phyloP scores from a whole-genome alignment of 163 green algal species.

The Trebouxiophyceae sp. region DNA sequence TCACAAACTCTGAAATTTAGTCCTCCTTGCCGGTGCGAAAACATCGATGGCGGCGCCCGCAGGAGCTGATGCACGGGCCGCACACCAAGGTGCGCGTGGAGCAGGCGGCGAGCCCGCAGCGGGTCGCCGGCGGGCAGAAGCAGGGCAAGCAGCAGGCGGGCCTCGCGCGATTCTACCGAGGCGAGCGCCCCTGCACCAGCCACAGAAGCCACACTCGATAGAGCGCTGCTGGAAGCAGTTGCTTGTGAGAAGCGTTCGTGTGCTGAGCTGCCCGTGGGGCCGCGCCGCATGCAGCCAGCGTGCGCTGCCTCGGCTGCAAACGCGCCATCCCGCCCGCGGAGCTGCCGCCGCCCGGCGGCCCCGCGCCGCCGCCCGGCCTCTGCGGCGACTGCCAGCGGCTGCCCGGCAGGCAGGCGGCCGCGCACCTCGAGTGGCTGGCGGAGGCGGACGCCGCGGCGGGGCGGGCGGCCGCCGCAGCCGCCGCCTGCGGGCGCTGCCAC shows the following conservation, averaged over 20 bases:
- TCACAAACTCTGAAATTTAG: no score
- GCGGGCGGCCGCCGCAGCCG: background rate
- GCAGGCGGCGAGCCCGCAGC: conserved; percentile 1
- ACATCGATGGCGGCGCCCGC: conserved; percentile 1
- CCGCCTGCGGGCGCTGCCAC: conserved; percentile 45
- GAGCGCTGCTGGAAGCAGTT: background rate
- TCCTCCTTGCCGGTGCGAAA: background rate
- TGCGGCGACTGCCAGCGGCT: conserved; percentile 19
- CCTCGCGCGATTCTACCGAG: conserved; percentile 31
- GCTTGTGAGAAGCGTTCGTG: background rate
- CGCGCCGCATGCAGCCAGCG: conserved; percentile 5
- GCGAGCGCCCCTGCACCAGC: background rate
- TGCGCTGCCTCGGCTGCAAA: conserved; percentile 55
- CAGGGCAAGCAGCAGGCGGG: conserved; percentile 17
- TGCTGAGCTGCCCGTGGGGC: background rate
- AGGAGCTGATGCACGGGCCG: conserved; percentile 39
- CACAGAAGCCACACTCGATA: background rate
- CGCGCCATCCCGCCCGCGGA: conserved; percentile 8
- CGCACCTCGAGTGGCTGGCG: background rate
- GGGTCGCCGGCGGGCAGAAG: background rate
- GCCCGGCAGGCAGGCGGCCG: background rate
- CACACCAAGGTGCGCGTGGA: conserved; percentile 56
- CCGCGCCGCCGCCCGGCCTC: conserved; percentile 12
- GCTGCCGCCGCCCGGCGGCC: background rate
- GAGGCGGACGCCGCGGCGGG: background rate